These are phyloP conservation scores for Cladosporium sp. DNA, from an alignment of 2,329 filamentous ascomycete genomes.

Conservation along the genomic window DNA sequence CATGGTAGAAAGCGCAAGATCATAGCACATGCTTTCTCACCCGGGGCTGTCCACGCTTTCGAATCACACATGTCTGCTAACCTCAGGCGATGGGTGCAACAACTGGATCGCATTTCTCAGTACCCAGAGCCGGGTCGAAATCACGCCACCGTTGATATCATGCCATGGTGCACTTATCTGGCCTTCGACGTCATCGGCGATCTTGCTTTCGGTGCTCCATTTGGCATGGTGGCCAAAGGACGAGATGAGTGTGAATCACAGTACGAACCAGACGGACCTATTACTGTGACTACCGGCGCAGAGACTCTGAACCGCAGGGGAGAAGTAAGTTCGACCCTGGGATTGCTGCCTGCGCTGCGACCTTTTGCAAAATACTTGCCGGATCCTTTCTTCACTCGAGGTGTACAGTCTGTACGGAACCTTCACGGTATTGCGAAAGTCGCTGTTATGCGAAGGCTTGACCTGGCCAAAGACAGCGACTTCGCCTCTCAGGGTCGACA, in stretches of 20 bases:
- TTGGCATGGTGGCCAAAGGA: conserved; percentile 25
- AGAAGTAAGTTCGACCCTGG: conserved; percentile 22
- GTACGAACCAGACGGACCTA: conserved; percentile 16
- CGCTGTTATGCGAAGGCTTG: conserved; percentile 28
- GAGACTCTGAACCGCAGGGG: conserved; percentile 22
- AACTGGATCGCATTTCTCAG: conserved; percentile 19
- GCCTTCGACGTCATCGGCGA: conserved; percentile 24
- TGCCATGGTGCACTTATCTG: conserved; percentile 24
- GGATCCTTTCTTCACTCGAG: conserved; percentile 25
- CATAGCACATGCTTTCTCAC: conserved; percentile 33
- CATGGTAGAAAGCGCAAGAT: conserved; percentile 34
- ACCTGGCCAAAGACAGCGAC: conserved; percentile 11
- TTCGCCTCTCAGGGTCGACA: conserved; percentile 16
- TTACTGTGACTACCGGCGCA: conserved; percentile 18
- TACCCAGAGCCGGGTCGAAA: conserved; percentile 11
- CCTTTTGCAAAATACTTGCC: conserved; percentile 22
- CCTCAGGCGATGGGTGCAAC: conserved; percentile 19
- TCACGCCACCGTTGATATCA: conserved; percentile 20
- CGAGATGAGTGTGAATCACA: conserved; percentile 22
- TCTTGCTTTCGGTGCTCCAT: conserved; percentile 25
- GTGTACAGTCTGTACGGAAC: conserved; percentile 19
- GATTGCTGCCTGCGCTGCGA: conserved; percentile 16
- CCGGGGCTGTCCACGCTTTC: conserved; percentile 29
- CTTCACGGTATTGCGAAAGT: conserved; percentile 25
- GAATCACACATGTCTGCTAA: conserved; percentile 31